Conservation (phyloP, 2,329 filamentous ascomycete species). For the Thermothelomyces thermophilus region DNA sequence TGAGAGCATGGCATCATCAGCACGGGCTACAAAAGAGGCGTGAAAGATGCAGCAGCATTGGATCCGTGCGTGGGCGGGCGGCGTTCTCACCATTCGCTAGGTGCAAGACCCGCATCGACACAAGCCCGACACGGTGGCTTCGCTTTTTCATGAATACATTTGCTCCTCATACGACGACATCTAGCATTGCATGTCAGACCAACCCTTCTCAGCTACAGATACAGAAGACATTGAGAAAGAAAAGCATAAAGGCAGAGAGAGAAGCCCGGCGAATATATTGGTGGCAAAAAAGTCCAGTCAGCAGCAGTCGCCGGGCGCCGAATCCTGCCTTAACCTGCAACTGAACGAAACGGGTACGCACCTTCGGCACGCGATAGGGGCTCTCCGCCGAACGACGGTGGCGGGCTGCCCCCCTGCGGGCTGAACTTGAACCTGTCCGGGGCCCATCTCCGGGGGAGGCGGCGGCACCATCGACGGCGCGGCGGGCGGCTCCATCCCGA, state of each 20-base stretch:
- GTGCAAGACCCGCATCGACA: constrained; percentile 40
- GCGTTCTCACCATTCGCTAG: constrained; percentile 43
- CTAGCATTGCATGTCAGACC: constrained; percentile 26
- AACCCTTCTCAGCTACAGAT: too few species aligned
- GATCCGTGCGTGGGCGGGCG: neutral
- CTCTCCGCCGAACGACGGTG: constrained; percentile 39
- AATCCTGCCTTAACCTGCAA: neutral
- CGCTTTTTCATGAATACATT: constrained; percentile 46
- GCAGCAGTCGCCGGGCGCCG: neutral
- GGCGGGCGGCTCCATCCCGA: constrained; percentile 17
- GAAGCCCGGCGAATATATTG: too few species aligned
- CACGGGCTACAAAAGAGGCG: neutral
- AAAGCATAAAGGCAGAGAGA: too few species aligned
- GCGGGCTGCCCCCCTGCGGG: constrained; percentile 1
- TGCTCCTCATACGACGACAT: constrained; percentile 51
- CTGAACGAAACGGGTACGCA: constrained; percentile 27
- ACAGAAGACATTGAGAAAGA: too few species aligned
- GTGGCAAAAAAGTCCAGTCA: too few species aligned
- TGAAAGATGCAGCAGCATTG: neutral
- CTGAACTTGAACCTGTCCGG: constrained; percentile 6
- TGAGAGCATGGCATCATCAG: constrained; percentile 15
- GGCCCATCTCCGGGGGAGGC: neutral
- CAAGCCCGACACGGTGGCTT: constrained; percentile 47
- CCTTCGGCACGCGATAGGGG: constrained; percentile 49
- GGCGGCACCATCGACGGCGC: constrained; percentile 6